These are phyloP conservation scores for Podosphaera xanthii DNA, from an alignment of 2,329 filamentous ascomycete genomes.

Conservation along the genomic window DNA sequence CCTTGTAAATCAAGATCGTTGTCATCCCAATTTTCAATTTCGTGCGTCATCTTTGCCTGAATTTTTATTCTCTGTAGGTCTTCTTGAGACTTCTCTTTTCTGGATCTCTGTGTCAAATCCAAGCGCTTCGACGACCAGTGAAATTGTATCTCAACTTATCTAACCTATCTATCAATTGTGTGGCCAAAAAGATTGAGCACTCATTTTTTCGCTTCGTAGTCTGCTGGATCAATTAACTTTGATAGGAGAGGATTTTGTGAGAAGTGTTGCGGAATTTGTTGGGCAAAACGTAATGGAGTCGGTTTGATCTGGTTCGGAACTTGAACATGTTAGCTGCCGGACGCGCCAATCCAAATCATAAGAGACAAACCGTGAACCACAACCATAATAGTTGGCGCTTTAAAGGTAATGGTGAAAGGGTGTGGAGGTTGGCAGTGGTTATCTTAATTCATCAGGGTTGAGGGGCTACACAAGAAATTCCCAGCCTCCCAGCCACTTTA, in stretches of 20 bases:
- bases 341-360: background rate
- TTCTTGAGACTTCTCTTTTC: background rate
- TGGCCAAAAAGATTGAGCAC: no score
- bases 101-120: background rate
- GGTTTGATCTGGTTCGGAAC: no score
- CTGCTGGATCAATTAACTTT: no score
- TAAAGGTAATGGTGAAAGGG: background rate
- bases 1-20: constrained; percentile 50
- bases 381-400: no score
- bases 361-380: background rate
- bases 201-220: no score
- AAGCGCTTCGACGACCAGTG: no score
- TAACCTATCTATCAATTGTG: no score
- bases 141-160: no score
- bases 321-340: no score
- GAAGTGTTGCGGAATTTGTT: no score
- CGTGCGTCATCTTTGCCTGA: constrained; percentile 22
- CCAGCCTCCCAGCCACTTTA: background rate
- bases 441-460: background rate
- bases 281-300: no score
- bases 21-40: constrained; percentile 60
- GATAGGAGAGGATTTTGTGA: no score
- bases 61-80: background rate
- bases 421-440: background rate
- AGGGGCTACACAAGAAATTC: background rate